Evolutionary conservation across 345 rosid species (phyloP).

Genomic region (Eutrema heterophyllum): DNA sequence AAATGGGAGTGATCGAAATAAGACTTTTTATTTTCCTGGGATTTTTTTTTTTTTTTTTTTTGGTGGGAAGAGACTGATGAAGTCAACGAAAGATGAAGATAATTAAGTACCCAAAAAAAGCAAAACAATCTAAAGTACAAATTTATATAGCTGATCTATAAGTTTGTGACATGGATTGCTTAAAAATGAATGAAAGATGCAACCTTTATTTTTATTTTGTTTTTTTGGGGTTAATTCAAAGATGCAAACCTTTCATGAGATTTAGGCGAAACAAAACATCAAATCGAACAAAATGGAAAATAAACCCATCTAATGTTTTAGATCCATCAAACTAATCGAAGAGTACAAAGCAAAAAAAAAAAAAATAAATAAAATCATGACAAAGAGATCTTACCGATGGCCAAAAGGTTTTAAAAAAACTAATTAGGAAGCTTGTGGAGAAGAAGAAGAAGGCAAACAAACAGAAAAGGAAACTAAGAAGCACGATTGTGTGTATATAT

Average conservation of each 20-base stretch:
- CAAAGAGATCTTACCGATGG: slow-evolving; percentile 17
- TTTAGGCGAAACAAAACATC: background rate
- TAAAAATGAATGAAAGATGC: slow-evolving; percentile 11
- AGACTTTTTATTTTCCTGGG: background rate
- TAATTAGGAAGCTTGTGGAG: slow-evolving; percentile 11
- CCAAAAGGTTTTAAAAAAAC: slow-evolving; percentile 28
- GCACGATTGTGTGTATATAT: background rate
- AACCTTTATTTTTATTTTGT: background rate
- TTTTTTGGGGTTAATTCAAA: background rate
- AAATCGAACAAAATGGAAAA: slow-evolving; percentile 9
- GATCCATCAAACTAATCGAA: slow-evolving; percentile 5
- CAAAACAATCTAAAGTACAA: slow-evolving; percentile 11
- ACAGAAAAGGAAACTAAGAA: background rate
- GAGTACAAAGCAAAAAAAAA: background rate
- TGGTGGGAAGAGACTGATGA: background rate
- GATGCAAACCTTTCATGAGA: background rate
- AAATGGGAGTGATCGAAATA: background rate
- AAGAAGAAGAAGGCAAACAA: background rate
- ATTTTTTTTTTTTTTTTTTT: background rate
- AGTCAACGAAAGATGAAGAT: slow-evolving; percentile 28
- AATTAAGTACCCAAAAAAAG: slow-evolving; percentile 22
- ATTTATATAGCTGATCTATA: background rate
- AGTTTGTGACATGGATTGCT: slow-evolving; percentile 19
- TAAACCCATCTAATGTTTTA: slow-evolving; percentile 1
- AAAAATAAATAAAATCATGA: background rate